phyloP scores from a whole-genome alignment of 2,329 filamentous ascomycete species.

The Fusarium sp. region DNA sequence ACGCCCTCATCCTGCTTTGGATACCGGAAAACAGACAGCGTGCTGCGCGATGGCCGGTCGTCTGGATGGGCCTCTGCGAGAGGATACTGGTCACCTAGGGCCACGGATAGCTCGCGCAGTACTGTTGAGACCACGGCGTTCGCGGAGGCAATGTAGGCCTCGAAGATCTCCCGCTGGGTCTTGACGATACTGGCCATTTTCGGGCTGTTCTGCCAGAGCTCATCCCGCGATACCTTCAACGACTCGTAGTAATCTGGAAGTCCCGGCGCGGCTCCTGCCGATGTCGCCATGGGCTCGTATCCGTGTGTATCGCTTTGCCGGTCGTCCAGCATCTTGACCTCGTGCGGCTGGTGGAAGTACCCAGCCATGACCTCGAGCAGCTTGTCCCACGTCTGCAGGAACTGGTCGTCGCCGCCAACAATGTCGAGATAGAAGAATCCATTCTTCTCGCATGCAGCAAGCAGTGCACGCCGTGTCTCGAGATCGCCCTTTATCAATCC shows the following conservation, averaged over 20 bases:
- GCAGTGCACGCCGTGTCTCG: constrained; percentile 4
- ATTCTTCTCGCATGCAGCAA: constrained; percentile 10
- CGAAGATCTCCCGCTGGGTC: constrained; percentile 4
- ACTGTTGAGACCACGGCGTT: constrained; percentile 2
- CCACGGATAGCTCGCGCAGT: constrained; percentile 4
- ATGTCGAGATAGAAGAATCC: constrained; percentile 5
- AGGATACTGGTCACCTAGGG: constrained; percentile 5
- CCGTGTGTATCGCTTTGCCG: constrained; percentile 7
- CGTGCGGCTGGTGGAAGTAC: constrained; percentile 6
- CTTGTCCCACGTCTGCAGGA: constrained; percentile 6
- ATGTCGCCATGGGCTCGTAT: constrained; percentile 9
- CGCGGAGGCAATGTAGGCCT: constrained; percentile 5
- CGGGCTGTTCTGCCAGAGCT: constrained; percentile 4
- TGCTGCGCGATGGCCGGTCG: constrained; percentile 6
- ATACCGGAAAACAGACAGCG: constrained; percentile 5
- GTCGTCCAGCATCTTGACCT: constrained; percentile 4
- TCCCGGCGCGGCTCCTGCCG: constrained; percentile 3
- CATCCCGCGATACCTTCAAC: constrained; percentile 10
- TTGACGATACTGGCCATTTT: constrained; percentile 6
- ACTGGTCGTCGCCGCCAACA: constrained; percentile 9
- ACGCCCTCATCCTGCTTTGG: constrained; percentile 5
- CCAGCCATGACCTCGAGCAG: constrained; percentile 7
- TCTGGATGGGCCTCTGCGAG: constrained; percentile 6
- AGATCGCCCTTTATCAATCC: constrained; percentile 3
- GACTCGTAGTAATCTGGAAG: constrained; percentile 11